Evolutionary conservation across 257 asterid genomes (phyloP), one percentile per base, ranked within the genome.

Genomic region (Thymus mandschuricus): DNA sequence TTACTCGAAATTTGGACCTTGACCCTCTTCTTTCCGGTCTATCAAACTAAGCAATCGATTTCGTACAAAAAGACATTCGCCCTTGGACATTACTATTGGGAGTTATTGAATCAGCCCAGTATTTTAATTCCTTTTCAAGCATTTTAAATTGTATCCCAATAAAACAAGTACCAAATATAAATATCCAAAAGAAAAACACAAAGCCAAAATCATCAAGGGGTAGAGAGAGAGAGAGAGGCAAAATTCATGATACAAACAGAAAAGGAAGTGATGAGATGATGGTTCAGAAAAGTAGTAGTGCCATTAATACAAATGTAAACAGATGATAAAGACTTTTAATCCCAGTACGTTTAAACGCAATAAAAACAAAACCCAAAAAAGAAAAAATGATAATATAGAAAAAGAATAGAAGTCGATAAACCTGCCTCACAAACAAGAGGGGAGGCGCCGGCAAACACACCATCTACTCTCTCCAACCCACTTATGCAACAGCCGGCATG

Each of bases 401-500:
- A 75, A 72, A 68, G 68, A 71, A 82, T 82, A 82, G 82, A 81
- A 80, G 74, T 80, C 65, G 76, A 78, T 67, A 56, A 21, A 73
- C 63, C 78, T 61, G 79, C 60, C 70, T 69, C 79, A 12, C 66
- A 60, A 3, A 10, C 78, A 69, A 69, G 64, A 63, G 65, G 75
- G 71, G 70, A 66, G 76, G 69, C 44, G 6, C 21, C 21, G 21
- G 21, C 21, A 21, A 21, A 21, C 21, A 28, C 61, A 29, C 38
- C n/a, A 56, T 30, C 61, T 9, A 56, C 30, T 65, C 38, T 11
- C 21, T 21, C 21, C 21, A 21, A 74, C 75, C 43, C 73, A 45
- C 4, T 70, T 78, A 87, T 15, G 84, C 93, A 72, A 85, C 64
- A 45, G 94, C 94, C 34, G 90, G 94, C 94, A 87, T 87, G 81